Base-by-base conservation (phyloP, 169 alveolate genomes). In the Theileria equi region DNA sequence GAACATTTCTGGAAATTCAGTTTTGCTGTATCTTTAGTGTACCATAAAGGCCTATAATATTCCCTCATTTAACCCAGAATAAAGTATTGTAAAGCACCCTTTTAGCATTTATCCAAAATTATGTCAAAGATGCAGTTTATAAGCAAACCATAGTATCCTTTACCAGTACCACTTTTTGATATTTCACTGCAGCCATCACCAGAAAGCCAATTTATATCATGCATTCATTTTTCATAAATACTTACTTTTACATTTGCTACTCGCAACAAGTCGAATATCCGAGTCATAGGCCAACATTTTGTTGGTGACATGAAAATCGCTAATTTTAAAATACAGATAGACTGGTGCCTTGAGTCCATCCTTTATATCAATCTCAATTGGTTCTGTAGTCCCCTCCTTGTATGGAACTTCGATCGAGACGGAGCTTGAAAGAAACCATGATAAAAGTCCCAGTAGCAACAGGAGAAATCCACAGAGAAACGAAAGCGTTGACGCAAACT, bases 231-330 rank as follows among this genome's bases (percentile, higher is more conserved):
- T n/a, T n/a, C n/a, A n/a, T n/a, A n/a, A n/a, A n/a, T n/a, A 64
- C 84, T 35, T 34, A 74, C 84, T 63, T 31, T 50, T 48, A 38
- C 84, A 74, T 0, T 55, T 28, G 35, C 66, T 48, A 2, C 19
- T 2, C 29, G 71, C 19, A 43, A 66, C 48, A n/a, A 3, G 16
- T 6, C 66, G 23, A 10, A 79, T 77, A 16, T 34, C 60, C 36
- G 86, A 54, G 25, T 67, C 86, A 54, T 77, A 66, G n/a, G 71
- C 70, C 41, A 66, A 72, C 40, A 29, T 66, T 29, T 77, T 77
- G 50, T 77, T 80, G 31, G 72, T 57, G 44, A 54, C 77, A 47
- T 77, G 60, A 41, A 77, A 77, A 44, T 66, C 81, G 38, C 78
- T 26, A 19, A 77, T 21, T 31, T 67, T 65, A 76, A 58, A 77